Evolutionary conservation across 2,329 filamentous ascomycete genomes (phyloP).

Genomic region (Venturia nashicola): DNA sequence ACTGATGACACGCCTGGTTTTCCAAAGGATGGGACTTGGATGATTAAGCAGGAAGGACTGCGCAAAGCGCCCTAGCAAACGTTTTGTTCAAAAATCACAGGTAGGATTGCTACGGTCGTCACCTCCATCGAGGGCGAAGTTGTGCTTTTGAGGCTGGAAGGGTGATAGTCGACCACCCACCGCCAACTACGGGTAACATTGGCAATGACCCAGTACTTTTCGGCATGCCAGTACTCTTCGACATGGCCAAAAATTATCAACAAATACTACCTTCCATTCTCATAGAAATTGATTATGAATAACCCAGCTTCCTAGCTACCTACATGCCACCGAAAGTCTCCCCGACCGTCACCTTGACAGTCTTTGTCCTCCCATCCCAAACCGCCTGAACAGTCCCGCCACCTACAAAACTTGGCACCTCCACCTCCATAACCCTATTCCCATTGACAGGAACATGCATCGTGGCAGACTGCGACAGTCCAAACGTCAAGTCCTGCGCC

Average conservation of each 20-base stretch:
- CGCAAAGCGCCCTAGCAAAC: background rate
- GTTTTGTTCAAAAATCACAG: no score
- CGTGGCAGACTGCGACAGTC: background rate
- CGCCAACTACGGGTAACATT: no score
- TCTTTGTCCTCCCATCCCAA: background rate
- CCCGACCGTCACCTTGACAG: background rate
- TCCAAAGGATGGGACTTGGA: background rate
- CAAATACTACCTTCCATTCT: no score
- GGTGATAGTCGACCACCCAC: no score
- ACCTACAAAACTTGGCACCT: background rate
- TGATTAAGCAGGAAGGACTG: background rate
- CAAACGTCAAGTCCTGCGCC: no score
- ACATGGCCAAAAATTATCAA: no score
- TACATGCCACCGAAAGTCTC: background rate
- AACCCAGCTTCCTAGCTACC: background rate
- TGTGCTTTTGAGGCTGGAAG: no score
- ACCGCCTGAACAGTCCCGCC: background rate
- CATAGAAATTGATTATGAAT: no score
- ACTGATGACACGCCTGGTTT: background rate
- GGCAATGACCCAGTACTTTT: no score
- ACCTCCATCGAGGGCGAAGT: no score
- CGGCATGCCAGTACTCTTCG: no score
- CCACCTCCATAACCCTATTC: background rate
- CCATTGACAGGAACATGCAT: background rate
- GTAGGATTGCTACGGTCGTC: no score